Evolutionary conservation across 306 rosid genomes (phyloP), one percentile per base, ranked within the genome.

Genomic region (Quercus mongolica): DNA sequence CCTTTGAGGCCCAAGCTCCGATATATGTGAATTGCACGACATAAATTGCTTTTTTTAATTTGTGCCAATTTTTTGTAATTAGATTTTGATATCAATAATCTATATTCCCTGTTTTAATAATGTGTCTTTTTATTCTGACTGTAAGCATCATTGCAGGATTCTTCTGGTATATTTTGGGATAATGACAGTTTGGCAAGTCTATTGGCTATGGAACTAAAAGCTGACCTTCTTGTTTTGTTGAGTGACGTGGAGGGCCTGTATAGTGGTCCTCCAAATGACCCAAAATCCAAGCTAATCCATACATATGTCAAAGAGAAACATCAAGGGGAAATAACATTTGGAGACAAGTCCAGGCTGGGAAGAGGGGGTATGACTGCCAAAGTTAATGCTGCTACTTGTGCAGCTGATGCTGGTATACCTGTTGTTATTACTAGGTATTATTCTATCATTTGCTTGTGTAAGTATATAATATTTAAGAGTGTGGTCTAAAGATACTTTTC

Each of bases 231-330:
- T 31, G 94, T 94, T 77, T 57, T 94, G 64, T 65, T 94, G 86
- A 94, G 97, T 78, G 98, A 94, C 85, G 98, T 94, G n/a, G 98
- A 94, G 76, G 97, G 97, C 44, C 92, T 94, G 38, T 92, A 94
- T 18, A 87, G 79, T 75, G 97, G 97, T 52, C 98, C 98, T 78
- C 97, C 98, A 12, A 64, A 69, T 35, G 96, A 94, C 69, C 96
- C 97, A 23, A 89, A 84, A 46, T 94, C 98, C 21, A 94, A 87
- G 88, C 78, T 94, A 55, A 92, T 94, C 71, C 91, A 91, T 49
- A 94, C 97, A 21, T 92, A 90, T 46, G 82, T 92, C 35, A 92
- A 87, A 76, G 94, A 94, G 74, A 94, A 85, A 65, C 98, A 92
- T 85, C 91, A 88, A 71, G 80, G 74, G 21, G 90, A 92, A 80